Percentiles rank a stretch among this genome's conserved stretches.
Conservation (phyloP, 140 eudicot species). For the Flaveria floridana region DNA sequence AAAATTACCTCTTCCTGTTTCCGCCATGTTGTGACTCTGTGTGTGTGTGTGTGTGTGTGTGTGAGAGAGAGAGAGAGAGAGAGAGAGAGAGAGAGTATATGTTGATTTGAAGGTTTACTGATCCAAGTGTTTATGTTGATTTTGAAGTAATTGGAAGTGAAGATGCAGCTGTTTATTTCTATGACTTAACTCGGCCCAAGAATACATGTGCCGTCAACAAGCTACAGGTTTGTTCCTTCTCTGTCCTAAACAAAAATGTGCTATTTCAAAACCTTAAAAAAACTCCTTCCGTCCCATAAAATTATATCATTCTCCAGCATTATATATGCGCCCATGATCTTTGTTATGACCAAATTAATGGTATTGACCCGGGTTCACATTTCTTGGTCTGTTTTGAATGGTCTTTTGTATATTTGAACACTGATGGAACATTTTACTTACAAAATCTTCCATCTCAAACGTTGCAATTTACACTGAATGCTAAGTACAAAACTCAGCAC, state of each 20-base stretch:
- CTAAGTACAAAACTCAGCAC: background rate
- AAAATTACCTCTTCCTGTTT: background rate
- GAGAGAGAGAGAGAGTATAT: background rate
- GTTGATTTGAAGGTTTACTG: conserved; percentile 20
- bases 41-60: background rate
- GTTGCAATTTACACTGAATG: background rate
- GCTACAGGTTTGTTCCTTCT: conserved; percentile 62
- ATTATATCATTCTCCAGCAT: background rate
- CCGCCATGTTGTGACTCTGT: background rate
- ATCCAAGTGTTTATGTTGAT: conserved; percentile 18
- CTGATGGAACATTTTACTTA: background rate
- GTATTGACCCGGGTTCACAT: conserved; percentile 11
- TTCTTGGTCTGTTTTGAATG: background rate
- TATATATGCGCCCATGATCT: background rate
- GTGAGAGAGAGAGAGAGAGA: background rate
- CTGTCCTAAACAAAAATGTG: conserved; percentile 1
- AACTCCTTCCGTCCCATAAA: background rate
- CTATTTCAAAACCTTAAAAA: conserved; percentile 1
- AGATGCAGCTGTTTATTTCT: conserved; percentile 92
- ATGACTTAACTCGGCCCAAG: conserved; percentile 85
- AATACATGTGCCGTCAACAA: conserved; percentile 87
- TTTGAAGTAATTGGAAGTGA: conserved; percentile 92
- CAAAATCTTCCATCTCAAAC: background rate
- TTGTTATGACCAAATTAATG: background rate
- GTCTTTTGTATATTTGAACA: background rate